Evolutionary conservation across 306 rosid species (phyloP).

Genomic region (Cucurbita moschata): DNA sequence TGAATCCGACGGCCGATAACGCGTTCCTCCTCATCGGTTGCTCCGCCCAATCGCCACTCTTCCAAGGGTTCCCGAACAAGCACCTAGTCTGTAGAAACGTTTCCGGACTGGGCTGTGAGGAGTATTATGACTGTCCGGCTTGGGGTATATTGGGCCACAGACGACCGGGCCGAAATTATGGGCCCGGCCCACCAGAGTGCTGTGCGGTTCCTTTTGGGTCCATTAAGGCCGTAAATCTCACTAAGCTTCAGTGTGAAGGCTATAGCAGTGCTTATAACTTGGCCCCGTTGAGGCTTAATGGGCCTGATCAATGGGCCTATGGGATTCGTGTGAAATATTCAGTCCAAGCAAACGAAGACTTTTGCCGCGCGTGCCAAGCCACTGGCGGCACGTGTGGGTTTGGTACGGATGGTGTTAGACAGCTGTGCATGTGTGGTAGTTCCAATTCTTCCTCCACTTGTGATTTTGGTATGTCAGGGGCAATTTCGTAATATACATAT

Average conservation of each 20-base stretch:
- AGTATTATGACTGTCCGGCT: constrained; percentile 68
- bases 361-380: constrained; percentile 74
- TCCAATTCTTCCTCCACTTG: constrained; percentile 74
- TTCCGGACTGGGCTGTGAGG: constrained; percentile 91
- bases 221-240: constrained; percentile 62
- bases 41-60: constrained; percentile 69
- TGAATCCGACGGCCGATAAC: constrained; percentile 64
- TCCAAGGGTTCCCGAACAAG: constrained; percentile 84
- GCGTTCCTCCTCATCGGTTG: constrained; percentile 89
- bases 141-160: constrained; percentile 69
- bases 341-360: constrained; percentile 56
- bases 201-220: constrained; percentile 64
- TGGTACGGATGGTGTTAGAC: constrained; percentile 51
- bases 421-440: constrained; percentile 65
- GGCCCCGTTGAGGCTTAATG: constrained; percentile 71
- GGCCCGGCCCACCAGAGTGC: constrained; percentile 72
- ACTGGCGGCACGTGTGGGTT: constrained; percentile 89
- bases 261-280: constrained; percentile 77
- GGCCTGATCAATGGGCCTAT: constrained; percentile 62
- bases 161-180: constrained; percentile 24
- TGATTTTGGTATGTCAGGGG: constrained; percentile 41
- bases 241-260: constrained; percentile 73
- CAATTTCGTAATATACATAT: no score
- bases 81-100: constrained; percentile 82
- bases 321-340: constrained; percentile 85